Evolutionary conservation across 768 basidiomycete species (phyloP), one percentile per base, ranked within the genome.

Genomic region (Cystofilobasidium ferigula): DNA sequence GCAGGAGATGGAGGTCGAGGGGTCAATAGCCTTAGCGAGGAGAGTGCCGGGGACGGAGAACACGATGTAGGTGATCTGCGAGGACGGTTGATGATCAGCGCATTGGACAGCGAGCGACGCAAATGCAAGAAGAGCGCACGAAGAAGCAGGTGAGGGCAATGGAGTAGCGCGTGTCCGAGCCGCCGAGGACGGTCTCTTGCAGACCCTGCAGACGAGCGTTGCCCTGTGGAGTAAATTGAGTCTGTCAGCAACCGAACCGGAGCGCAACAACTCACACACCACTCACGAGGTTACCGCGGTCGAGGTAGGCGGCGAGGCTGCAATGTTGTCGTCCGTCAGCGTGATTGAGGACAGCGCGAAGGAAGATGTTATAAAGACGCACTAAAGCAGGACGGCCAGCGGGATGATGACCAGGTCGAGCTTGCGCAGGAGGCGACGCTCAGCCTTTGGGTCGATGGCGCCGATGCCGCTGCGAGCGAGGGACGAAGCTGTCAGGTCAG

Each of bases 21-120:
- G 78, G 28, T 71, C 63, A 71, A 75, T 72, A 30, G 70, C 70
- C 62, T 74, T 72, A 43, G 71, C 72, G 30, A 77, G 70, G 3
- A 78, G 71, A 2, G 77, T 78, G 24, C 77, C 78, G n/a, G 78
- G 78, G 38, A 78, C 72, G 51, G 72, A 71, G 58, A 71, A 58
- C 34, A 71, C 61, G 57, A 76, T 75, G 70, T 78, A 78, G 45
- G 74, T 74, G 62, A 65, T 48, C 24, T 3, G 18, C 36, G 40
- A n/a, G 20, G 24, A 57, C 40, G 34, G 13, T n/a, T 36, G 3
- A 22, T 14, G 43, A 8, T 34, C 28, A n/a, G 22, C 22, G 26
- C n/a, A 18, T 20, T 32, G n/a, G n/a, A n/a, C n/a, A n/a, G 12
- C 2, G 42, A 43, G 26, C 26, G 12, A 10, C 20, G 24, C 18